Percentiles rank a stretch among this genome's conserved stretches.
Conservation (phyloP, 345 rosid species). For the Toxicodendron radicans region DNA sequence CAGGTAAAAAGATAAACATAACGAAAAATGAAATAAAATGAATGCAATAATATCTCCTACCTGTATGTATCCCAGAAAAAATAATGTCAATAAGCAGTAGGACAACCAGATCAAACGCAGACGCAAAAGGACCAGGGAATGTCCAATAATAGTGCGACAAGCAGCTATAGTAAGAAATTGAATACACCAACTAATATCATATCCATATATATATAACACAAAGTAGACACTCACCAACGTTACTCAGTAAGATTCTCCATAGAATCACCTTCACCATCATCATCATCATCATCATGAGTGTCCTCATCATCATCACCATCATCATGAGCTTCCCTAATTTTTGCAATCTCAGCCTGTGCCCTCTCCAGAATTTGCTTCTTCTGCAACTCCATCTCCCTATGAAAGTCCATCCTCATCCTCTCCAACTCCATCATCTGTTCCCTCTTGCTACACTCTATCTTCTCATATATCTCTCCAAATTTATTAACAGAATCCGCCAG, state of each 20-base stretch:
- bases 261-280: constrained; percentile 27
- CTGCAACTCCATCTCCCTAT: constrained; percentile 52
- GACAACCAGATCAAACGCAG: constrained; percentile 11
- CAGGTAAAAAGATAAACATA: neutral
- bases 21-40: neutral
- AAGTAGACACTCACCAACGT: constrained; percentile 17
- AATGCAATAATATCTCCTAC: neutral
- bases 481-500: constrained; percentile 52
- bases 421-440: constrained; percentile 60
- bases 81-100: constrained; percentile 10
- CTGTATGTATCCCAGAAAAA: neutral
- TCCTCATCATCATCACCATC: constrained; percentile 21
- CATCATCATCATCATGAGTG: constrained; percentile 12
- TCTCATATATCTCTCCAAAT: constrained; percentile 57
- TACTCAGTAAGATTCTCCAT: constrained; percentile 32
- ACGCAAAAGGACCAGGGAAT: constrained; percentile 7
- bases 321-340: constrained; percentile 37
- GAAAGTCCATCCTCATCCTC: constrained; percentile 49
- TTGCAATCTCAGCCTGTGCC: constrained; percentile 53
- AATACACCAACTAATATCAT: too few relatives aligned
- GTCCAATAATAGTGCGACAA: constrained; percentile 5
- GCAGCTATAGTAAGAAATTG: constrained; percentile 7
- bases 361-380: constrained; percentile 55
- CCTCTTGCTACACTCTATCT: constrained; percentile 58
- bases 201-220: neutral